phyloP scores from a whole-genome alignment of 345 rosid genomes.

The Aquilaria malaccensis region DNA sequence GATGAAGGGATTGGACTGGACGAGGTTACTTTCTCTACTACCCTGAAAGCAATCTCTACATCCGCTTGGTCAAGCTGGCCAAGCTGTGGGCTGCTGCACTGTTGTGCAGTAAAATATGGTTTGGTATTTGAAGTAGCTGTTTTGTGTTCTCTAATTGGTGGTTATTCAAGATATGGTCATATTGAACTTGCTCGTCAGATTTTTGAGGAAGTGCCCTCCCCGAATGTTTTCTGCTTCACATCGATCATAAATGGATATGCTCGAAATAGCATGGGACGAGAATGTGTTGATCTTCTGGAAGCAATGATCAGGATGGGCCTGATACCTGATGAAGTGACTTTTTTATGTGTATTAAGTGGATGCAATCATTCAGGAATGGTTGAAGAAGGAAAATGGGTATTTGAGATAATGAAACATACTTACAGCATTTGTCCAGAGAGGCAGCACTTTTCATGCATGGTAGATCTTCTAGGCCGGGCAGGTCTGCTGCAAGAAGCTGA shows the following conservation, averaged over 20 bases:
- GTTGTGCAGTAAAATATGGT: constrained; percentile 52
- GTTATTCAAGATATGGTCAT: constrained; percentile 61
- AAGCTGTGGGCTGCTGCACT: constrained; percentile 44
- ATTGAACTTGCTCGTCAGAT: constrained; percentile 40
- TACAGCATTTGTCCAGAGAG: constrained; percentile 43
- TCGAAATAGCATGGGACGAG: constrained; percentile 62
- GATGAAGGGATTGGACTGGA: constrained; percentile 63
- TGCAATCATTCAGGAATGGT: constrained; percentile 79
- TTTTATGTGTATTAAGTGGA: constrained; percentile 55
- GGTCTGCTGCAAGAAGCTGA: constrained; percentile 66
- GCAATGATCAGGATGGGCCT: constrained; percentile 46
- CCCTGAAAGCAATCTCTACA: constrained; percentile 54
- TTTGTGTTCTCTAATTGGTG: constrained; percentile 62
- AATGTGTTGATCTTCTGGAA: constrained; percentile 48
- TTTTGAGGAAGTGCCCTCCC: constrained; percentile 41
- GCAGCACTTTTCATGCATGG: constrained; percentile 68
- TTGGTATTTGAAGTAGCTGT: constrained; percentile 55
- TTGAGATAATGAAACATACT: constrained; percentile 35
- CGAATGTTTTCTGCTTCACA: constrained; percentile 58
- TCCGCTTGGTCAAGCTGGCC: constrained; percentile 31
- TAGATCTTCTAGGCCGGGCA: constrained; percentile 75
- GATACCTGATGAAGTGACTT: constrained; percentile 61
- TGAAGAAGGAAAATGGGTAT: constrained; percentile 51
- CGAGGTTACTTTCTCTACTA: constrained; percentile 53
- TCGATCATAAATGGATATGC: constrained; percentile 60